Conservation (phyloP, 75 land plant genomes). For the Isoetes taiwanensis region DNA sequence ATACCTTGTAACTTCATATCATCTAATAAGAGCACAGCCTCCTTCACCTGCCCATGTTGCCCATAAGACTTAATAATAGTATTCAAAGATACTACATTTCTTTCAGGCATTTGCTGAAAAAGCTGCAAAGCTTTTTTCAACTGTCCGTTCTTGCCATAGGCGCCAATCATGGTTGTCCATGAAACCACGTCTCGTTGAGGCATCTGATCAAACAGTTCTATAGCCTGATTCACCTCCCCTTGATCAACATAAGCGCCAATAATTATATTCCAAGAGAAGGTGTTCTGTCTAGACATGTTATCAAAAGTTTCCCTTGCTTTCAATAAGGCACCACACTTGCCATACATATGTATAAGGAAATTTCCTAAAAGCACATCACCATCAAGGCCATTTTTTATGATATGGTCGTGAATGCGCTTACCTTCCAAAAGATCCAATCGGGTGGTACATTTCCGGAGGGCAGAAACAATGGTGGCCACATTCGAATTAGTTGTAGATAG, state of each 20-base stretch:
- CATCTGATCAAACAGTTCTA: slow-evolving; percentile 21
- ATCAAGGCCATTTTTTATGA: no score
- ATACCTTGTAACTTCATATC: slow-evolving; percentile 26
- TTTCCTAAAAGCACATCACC: no score
- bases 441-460: no score
- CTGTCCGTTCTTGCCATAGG: slow-evolving; percentile 21
- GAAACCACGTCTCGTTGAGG: slow-evolving; percentile 28
- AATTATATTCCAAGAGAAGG: slow-evolving; percentile 24
- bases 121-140: slow-evolving; percentile 16
- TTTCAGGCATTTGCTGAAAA: slow-evolving; percentile 20
- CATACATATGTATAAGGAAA: no score
- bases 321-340: no score
- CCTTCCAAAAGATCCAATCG: no score
- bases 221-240: slow-evolving; percentile 10
- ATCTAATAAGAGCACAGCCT: slow-evolving; percentile 16
- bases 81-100: slow-evolving; percentile 35
- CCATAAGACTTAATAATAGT: slow-evolving; percentile 28
- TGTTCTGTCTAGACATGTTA: slow-evolving; percentile 20
- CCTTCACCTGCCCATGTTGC: slow-evolving; percentile 16
- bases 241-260: slow-evolving; percentile 28
- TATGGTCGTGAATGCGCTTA: no score
- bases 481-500: no score
- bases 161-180: slow-evolving; percentile 28
- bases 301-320: slow-evolving; percentile 31
- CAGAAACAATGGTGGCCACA: no score